Percentiles rank a stretch among this genome's conserved stretches.
phyloP scores from a whole-genome alignment of 257 asterid species.

The Eustoma russellianum region DNA sequence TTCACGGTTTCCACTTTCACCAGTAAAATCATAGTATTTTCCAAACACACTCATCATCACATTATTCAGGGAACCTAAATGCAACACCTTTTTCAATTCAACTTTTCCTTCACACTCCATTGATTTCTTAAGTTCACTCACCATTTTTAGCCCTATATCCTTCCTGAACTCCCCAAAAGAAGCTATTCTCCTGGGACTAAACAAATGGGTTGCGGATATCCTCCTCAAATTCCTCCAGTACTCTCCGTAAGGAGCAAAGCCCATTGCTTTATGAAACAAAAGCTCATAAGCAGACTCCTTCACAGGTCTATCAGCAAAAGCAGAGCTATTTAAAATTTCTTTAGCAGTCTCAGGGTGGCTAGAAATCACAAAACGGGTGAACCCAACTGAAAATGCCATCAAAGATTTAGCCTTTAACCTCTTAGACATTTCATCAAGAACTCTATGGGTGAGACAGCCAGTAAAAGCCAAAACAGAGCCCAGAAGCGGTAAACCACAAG shows the following conservation, averaged over 20 bases:
- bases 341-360: conserved; percentile 52
- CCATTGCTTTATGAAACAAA: conserved; percentile 74
- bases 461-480: conserved; percentile 48
- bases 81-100: conserved; percentile 37
- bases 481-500: conserved; percentile 62
- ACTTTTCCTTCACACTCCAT: conserved; percentile 30
- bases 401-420: conserved; percentile 24
- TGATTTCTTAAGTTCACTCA: conserved; percentile 18
- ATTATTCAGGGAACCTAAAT: conserved; percentile 52
- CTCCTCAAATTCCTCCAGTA: conserved; percentile 70
- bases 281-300: conserved; percentile 67
- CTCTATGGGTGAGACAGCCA: conserved; percentile 38
- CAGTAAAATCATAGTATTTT: conserved; percentile 29
- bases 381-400: conserved; percentile 79
- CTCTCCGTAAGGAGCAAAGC: conserved; percentile 76
- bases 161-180: conserved; percentile 27
- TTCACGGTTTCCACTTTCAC: conserved; percentile 7
- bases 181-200: conserved; percentile 46
- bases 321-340: conserved; percentile 56
- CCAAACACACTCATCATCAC: conserved; percentile 82
- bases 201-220: conserved; percentile 55
- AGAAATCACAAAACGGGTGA: conserved; percentile 62
- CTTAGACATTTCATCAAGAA: conserved; percentile 21
- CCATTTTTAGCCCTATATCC: conserved; percentile 43
- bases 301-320: conserved; percentile 76